phyloP scores from a whole-genome alignment of 2,329 filamentous ascomycete genomes.

The Teratosphaeriaceae sp. region DNA sequence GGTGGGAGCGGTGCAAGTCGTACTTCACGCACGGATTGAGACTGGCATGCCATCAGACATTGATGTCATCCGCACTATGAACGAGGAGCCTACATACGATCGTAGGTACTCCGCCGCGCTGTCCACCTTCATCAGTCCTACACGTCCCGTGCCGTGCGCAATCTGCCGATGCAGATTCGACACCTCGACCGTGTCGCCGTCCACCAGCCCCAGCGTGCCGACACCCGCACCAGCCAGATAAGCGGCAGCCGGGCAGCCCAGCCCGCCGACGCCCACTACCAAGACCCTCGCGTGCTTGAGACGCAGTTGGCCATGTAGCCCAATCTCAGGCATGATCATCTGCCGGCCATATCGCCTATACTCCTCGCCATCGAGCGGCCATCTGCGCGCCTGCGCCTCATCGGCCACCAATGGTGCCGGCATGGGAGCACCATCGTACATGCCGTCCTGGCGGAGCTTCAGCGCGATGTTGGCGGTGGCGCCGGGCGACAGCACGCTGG shows the following conservation, averaged over 20 bases:
- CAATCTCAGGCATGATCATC: conserved; percentile 78
- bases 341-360: conserved; percentile 86
- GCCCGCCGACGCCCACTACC: conserved; percentile 77
- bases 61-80: neutral
- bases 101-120: conserved; percentile 49
- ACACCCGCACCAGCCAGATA: conserved; percentile 89
- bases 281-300: conserved; percentile 66
- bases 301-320: conserved; percentile 69
- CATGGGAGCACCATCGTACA: conserved; percentile 2
- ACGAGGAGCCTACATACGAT: conserved; percentile 32
- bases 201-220: conserved; percentile 74
- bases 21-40: conserved; percentile 69
- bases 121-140: conserved; percentile 73
- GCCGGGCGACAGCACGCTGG: conserved; percentile 15
- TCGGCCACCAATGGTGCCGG: neutral
- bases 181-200: conserved; percentile 79
- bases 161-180: conserved; percentile 94
- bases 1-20: conserved; percentile 54
- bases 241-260: conserved; percentile 87
- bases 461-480: conserved; percentile 12
- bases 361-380: conserved; percentile 66
- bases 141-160: conserved; percentile 62
- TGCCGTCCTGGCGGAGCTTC: conserved; percentile 17
- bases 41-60: conserved; percentile 33
- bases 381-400: conserved; percentile 33